phyloP scores from a whole-genome alignment of 768 basidiomycete species.

The Boletus edulis region DNA sequence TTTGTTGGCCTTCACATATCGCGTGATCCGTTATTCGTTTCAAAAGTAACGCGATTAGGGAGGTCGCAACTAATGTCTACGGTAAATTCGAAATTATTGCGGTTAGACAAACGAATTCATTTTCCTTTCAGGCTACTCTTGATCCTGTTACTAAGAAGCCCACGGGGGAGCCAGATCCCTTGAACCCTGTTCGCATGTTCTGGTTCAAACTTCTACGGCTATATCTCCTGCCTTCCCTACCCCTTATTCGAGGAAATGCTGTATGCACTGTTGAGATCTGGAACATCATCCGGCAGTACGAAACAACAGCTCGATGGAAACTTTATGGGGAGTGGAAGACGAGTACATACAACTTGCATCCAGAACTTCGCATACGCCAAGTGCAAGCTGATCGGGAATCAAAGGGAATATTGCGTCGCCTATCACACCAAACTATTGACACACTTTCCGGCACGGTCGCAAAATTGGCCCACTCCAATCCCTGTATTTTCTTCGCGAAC shows the following conservation, averaged over 20 bases:
- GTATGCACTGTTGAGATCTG: conserved; percentile 91
- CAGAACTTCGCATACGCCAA: conserved; percentile 74
- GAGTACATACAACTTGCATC: conserved; percentile 65
- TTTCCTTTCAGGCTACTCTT: conserved; percentile 37
- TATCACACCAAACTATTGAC: conserved; percentile 82
- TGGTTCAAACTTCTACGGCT: conserved; percentile 82
- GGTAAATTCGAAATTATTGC: conserved; percentile 33
- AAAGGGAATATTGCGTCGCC: conserved; percentile 83
- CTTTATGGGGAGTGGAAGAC: conserved; percentile 96
- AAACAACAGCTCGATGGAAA: conserved; percentile 78
- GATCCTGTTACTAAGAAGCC: conserved; percentile 65
- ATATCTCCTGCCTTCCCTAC: conserved; percentile 83
- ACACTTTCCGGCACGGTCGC: conserved; percentile 84
- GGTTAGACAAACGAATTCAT: conserved; percentile 3
- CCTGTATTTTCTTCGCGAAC: conserved; percentile 84
- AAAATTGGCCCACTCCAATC: conserved; percentile 93
- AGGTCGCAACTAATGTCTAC: conserved; percentile 58
- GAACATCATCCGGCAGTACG: conserved; percentile 80
- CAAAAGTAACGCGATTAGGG: conserved; percentile 79
- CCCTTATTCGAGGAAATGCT: conserved; percentile 81
- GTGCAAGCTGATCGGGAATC: conserved; percentile 86
- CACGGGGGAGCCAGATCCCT: conserved; percentile 49
- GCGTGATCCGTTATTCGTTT: conserved; percentile 73
- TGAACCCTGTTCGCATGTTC: conserved; percentile 63
- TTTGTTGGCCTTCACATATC: conserved; percentile 81